Evolutionary conservation across 2,329 filamentous ascomycete genomes (phyloP), one percentile per base, ranked within the genome.

Genomic region (Nothomitra cinnamomea): DNA sequence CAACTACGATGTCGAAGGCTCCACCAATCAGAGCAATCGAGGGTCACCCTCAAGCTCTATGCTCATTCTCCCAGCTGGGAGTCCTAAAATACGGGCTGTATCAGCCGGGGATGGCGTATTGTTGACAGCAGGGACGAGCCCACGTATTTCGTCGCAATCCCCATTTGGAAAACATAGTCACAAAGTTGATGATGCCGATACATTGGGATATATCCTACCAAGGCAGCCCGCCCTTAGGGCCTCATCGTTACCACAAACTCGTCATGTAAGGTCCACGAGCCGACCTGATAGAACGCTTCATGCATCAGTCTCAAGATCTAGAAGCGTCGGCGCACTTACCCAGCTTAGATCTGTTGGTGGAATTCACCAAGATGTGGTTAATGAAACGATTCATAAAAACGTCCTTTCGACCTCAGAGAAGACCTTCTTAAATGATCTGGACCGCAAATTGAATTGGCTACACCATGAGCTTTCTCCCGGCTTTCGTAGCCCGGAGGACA

Each of bases 401-500:
- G 25, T 13, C 21, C 50, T 8, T 42, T 52, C 21, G 24, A 7
- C 32, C 2, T 40, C 32, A 22, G 50, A 52, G 50, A 52, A 19
- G 38, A 42, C 35, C 5, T 52, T 52, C 15, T 32, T 52, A 3
- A 32, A 40, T 22, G 24, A 36, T 4, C n/a, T 52, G 50, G 32
- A 52, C 13, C 50, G 50, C n/a, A 52, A 42, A 19, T 19, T 52
- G 35, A 52, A 52, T 15, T 52, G 50, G 50, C n/a, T 52, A 15
- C 35, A 40, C 7, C 38, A 52, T 22, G 50, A 52, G 17, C 50
- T 52, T 28, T 52, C 50, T 12, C 35, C 50, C 12, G 50, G 50
- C 5, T 52, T 52, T 22, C 50, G 50, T 7, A 17, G 28, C 15
- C 50, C 50, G 36, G 50, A 52, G 22, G 50, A 52, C 21, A 52